phyloP scores from a whole-genome alignment of 768 basidiomycete species.

The Lactarius vividus region DNA sequence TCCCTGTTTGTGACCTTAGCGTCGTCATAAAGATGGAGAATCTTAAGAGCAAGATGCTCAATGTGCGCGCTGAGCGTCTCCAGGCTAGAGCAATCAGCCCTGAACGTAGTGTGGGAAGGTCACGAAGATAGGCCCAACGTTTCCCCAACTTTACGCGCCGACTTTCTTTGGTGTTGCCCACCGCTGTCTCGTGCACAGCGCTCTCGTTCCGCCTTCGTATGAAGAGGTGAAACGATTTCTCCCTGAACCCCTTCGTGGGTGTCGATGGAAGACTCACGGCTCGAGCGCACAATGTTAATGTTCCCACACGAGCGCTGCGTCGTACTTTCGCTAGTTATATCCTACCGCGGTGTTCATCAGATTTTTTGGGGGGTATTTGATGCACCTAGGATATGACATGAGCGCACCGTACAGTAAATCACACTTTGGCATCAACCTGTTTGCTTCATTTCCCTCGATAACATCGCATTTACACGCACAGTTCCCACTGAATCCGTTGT shows the following conservation, averaged over 20 bases:
- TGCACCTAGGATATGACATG: conserved; percentile 73
- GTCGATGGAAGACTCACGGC: conserved; percentile 70
- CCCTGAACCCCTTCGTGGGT: conserved; percentile 37
- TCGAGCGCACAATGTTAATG: conserved; percentile 73
- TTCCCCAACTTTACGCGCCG: background rate
- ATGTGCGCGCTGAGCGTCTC: conserved; percentile 62
- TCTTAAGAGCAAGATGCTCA: conserved; percentile 48
- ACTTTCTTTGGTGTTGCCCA: conserved; percentile 43
- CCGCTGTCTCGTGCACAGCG: conserved; percentile 50
- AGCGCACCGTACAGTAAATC: background rate
- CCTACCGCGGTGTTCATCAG: conserved; percentile 58
- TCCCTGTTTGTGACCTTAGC: conserved; percentile 63
- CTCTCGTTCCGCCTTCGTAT: conserved; percentile 43
- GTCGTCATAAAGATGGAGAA: conserved; percentile 85
- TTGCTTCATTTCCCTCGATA: conserved; percentile 72
- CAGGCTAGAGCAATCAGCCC: conserved; percentile 58
- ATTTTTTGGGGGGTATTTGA: conserved; percentile 76
- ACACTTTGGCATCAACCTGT: conserved; percentile 68
- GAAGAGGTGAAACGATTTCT: background rate
- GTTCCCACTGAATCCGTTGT: conserved; percentile 85
- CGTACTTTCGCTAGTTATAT: background rate
- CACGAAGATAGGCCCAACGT: conserved; percentile 57
- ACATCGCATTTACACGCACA: conserved; percentile 74
- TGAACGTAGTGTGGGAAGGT: conserved; percentile 71
- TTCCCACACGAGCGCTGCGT: conserved; percentile 69